phyloP scores from a whole-genome alignment of 1,139 yeast genomes.

The Yamadazyma siamensis region DNA sequence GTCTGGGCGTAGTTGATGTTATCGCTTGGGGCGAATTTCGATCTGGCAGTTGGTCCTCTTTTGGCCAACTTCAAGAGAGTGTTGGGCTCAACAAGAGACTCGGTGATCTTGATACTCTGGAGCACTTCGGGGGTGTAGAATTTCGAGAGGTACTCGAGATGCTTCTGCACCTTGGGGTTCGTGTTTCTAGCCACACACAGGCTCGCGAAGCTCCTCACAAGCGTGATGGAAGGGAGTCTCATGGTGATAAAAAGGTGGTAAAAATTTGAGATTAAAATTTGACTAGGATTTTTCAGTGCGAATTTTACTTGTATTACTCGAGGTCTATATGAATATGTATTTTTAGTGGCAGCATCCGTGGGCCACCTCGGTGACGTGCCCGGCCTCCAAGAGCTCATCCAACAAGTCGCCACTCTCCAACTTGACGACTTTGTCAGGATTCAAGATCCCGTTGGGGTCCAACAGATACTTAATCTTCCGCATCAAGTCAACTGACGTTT shows the following conservation, averaged over 20 bases:
- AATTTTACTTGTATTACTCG: too few species aligned
- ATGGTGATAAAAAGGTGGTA: background rate
- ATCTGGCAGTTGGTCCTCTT: constrained; percentile 28
- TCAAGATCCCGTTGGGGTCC: constrained; percentile 40
- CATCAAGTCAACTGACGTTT: constrained; percentile 38
- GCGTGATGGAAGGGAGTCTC: background rate
- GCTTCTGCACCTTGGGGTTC: constrained; percentile 25
- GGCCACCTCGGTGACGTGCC: constrained; percentile 12
- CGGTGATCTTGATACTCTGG: constrained; percentile 78
- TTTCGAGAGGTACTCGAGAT: constrained; percentile 58
- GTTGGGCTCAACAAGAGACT: constrained; percentile 65
- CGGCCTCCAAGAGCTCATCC: constrained; percentile 28
- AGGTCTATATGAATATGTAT: too few species aligned
- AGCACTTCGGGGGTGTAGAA: constrained; percentile 76
- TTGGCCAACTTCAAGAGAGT: constrained; percentile 39
- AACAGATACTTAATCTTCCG: constrained; percentile 37
- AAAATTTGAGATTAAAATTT: too few species aligned
- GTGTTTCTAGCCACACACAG: background rate
- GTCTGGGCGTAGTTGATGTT: constrained; percentile 26
- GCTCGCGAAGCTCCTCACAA: constrained; percentile 1
- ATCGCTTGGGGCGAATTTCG: constrained; percentile 30
- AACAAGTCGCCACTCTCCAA: constrained; percentile 36
- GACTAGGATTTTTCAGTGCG: too few species aligned
- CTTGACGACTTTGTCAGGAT: constrained; percentile 42
- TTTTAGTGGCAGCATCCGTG: constrained; percentile 6